Evolutionary conservation across 2,329 filamentous ascomycete genomes (phyloP).

Genomic region (Ophiocordyceps camponoti-saundersi): DNA sequence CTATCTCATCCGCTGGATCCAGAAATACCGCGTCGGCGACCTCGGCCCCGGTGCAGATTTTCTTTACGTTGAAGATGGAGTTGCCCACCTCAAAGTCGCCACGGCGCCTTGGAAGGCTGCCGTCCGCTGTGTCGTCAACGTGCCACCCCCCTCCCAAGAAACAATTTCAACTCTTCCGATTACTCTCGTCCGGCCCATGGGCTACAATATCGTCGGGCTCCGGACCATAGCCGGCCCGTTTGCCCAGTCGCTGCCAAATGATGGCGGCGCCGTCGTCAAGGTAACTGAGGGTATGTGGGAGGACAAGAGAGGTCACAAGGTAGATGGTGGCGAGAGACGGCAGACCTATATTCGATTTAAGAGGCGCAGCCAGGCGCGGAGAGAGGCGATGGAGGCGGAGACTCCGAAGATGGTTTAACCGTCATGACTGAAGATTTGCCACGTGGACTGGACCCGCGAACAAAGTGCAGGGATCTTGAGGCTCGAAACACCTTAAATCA

Average conservation of each 20-base stretch:
- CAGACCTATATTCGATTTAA: conserved; percentile 75
- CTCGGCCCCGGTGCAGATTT: conserved; percentile 76
- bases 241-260: conserved; percentile 49
- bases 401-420: conserved; percentile 8
- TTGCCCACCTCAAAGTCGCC: conserved; percentile 32
- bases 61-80: conserved; percentile 44
- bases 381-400: conserved; percentile 40
- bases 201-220: conserved; percentile 49
- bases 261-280: conserved; percentile 46
- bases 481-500: background rate
- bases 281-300: conserved; percentile 89
- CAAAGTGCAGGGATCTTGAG: too few relatives aligned
- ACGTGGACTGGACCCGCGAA: too few relatives aligned
- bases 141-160: conserved; percentile 26
- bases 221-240: conserved; percentile 60
- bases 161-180: conserved; percentile 9
- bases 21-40: conserved; percentile 62
- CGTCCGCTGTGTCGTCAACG: conserved; percentile 29
- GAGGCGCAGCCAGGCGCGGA: conserved; percentile 62
- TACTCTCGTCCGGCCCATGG: conserved; percentile 14
- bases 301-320: conserved; percentile 68
- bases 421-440: background rate
- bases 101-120: conserved; percentile 13
- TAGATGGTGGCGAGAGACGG: conserved; percentile 90
- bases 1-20: conserved; percentile 77